These are phyloP conservation scores for Microstroma glucosiphilum DNA, from an alignment of 1,284 basidiomycete species.

Conservation along the genomic window DNA sequence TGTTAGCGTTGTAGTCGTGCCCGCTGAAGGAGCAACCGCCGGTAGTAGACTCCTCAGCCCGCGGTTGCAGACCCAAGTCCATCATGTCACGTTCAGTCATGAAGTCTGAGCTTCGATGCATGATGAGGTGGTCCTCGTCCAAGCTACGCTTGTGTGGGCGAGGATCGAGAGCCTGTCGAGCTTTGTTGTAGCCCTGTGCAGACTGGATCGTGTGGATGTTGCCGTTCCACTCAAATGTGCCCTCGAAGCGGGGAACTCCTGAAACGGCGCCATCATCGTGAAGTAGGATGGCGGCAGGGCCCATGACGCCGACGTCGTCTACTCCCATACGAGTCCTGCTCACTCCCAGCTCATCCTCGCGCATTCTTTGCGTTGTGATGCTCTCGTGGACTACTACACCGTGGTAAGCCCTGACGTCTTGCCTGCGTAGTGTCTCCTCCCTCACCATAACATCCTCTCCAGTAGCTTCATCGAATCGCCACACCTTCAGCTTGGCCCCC, in stretches of 20 bases:
- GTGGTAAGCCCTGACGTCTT: conserved; percentile 36
- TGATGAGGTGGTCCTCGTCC: conserved; percentile 19
- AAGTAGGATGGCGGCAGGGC: conserved; percentile 34
- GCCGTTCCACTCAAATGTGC: conserved; percentile 38
- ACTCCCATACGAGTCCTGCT: conserved; percentile 21
- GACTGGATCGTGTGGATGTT: conserved; percentile 35
- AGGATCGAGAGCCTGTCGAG: conserved; percentile 22
- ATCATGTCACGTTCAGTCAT: conserved; percentile 11
- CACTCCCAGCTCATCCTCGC: conserved; percentile 31
- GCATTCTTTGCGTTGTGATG: conserved; percentile 23
- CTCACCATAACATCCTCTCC: conserved; percentile 14
- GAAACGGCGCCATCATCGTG: conserved; percentile 33
- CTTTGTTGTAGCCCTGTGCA: conserved; percentile 22
- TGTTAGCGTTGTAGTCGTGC: conserved; percentile 35
- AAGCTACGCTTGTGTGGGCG: conserved; percentile 19
- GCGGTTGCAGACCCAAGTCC: not conserved
- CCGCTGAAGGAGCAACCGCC: conserved; percentile 28
- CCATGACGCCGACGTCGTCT: conserved; percentile 32
- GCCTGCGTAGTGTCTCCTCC: conserved; percentile 24
- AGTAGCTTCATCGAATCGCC: not conserved
- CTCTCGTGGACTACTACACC: conserved; percentile 36
- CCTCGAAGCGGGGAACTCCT: conserved; percentile 29
- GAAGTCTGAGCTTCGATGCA: conserved; percentile 38
- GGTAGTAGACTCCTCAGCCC: not conserved
- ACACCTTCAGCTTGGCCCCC: conserved; percentile 24